Evolutionary conservation across 805 yeast genomes (phyloP), one percentile per base, ranked within the genome.

Genomic region (Ogataea ramenticola): DNA sequence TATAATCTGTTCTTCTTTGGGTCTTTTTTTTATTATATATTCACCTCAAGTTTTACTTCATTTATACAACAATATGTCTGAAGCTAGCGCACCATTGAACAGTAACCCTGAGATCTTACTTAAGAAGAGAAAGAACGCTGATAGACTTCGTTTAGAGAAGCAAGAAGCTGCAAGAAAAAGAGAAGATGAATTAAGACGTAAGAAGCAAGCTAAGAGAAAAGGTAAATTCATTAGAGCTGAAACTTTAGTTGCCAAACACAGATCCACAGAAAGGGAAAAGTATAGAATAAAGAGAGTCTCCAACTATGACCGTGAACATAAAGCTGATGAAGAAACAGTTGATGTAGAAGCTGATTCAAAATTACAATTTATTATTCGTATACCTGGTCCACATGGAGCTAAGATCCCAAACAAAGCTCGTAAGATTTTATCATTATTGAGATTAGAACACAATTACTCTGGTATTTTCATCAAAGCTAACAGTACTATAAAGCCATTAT

Each of bases 51-150:
- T 24, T 24, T 24, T 24, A 24, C 10, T 24, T 24, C 27, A 24
- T 24, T 24, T 24, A 24, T 10, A 24, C 27, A 6, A 24, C 10
- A 24, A 6, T 6, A 37, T 56, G 60, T 44, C 54, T n/a, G 54
- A 44, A 42, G 47, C 47, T 19, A 43, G 43, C 4, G 72, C 69
- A 38, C 66, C 77, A 42, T 66, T 79, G 42, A 78, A 82, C 59
- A 72, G 83, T 22, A 83, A 81, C 58, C 91, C 93, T 33, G 93
- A 86, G 62, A 72, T 86, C 44, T 76, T 86, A 53, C 72, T 86
- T 49, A 79, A 80, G 58, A 86, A 85, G 69, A 79, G 95, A 66
- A 86, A 84, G 68, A 77, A 82, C 58, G 84, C 82, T 47, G 91
- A 85, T 61, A 71, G 83, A 61, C 69, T 80, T 52, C 75, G 89